Evolutionary conservation across 2,329 filamentous ascomycete species (phyloP).

Genomic region (Sarocladium strictum): DNA sequence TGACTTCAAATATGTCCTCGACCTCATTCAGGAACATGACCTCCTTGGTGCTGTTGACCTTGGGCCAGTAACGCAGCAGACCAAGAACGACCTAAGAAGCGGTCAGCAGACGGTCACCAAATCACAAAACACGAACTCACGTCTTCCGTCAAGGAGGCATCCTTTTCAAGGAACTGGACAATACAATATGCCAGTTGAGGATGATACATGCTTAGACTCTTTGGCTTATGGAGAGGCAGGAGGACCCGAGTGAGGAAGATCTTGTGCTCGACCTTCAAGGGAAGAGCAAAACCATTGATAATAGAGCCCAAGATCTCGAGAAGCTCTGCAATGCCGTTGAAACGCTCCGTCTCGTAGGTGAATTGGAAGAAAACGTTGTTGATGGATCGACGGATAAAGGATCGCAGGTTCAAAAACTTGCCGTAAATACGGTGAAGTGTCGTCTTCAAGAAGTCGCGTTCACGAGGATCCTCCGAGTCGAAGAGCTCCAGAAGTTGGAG

Average conservation of each 20-base stretch:
- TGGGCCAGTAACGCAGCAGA: slow-evolving; percentile 94
- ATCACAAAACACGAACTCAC: slow-evolving; percentile 39
- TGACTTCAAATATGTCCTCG: slow-evolving; percentile 98
- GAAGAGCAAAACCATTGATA: slow-evolving; percentile 96
- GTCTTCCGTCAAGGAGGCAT: slow-evolving; percentile 94
- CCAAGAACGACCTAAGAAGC: slow-evolving; percentile 75
- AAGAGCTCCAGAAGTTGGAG: slow-evolving; percentile 95
- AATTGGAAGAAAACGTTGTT: slow-evolving; percentile 99
- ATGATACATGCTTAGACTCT: slow-evolving; percentile 99
- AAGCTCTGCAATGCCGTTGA: slow-evolving; percentile 96
- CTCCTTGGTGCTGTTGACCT: slow-evolving; percentile 99
- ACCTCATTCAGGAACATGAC: slow-evolving; percentile 99
- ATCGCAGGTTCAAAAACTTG: slow-evolving; percentile 95
- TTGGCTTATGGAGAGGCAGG: slow-evolving; percentile 93
- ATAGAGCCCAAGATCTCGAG: slow-evolving; percentile 97
- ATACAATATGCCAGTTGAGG: slow-evolving; percentile 98
- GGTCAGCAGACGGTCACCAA: slow-evolving; percentile 13
- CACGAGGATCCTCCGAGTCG: slow-evolving; percentile 93
- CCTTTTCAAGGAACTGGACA: slow-evolving; percentile 97
- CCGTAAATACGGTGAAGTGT: slow-evolving; percentile 97
- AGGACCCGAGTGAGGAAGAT: slow-evolving; percentile 91
- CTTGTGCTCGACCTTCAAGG: slow-evolving; percentile 97
- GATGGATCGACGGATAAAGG: slow-evolving; percentile 95
- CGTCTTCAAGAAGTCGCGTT: slow-evolving; percentile 96
- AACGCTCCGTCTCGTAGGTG: slow-evolving; percentile 95